Conservation (phyloP, 306 rosid species). For the Ochetophila trinervis region DNA sequence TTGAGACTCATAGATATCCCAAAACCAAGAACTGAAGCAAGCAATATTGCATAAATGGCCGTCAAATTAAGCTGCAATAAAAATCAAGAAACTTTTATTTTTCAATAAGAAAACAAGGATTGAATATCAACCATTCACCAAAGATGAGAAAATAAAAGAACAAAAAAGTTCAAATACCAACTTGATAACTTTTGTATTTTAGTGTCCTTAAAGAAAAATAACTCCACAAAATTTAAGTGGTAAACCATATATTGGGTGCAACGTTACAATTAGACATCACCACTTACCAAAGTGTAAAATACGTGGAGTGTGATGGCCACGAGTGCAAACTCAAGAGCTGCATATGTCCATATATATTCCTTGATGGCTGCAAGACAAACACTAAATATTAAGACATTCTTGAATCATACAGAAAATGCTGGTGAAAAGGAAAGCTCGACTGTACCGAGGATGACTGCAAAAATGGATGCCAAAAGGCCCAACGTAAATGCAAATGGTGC, state of each 20-base stretch:
- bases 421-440: constrained; percentile 13
- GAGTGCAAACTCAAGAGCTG: constrained; percentile 95
- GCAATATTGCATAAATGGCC: constrained; percentile 65
- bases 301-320: constrained; percentile 75
- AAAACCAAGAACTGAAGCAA: constrained; percentile 73
- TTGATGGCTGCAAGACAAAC: constrained; percentile 66
- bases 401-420: neutral
- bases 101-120: neutral
- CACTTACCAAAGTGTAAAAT: constrained; percentile 67
- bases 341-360: constrained; percentile 95
- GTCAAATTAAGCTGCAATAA: constrained; percentile 67
- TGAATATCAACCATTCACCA: neutral
- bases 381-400: neutral
- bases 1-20: constrained; percentile 79
- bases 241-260: neutral
- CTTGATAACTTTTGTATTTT: neutral
- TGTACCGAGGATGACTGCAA: constrained; percentile 76
- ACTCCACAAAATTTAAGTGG: too few relatives aligned
- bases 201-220: neutral
- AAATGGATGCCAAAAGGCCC: constrained; percentile 75
- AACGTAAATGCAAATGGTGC: constrained; percentile 89
- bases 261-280: constrained; percentile 10
- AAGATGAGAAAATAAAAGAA: neutral
- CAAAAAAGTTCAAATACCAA: too few relatives aligned
- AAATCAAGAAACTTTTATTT: constrained; percentile 16